Evolutionary conservation across 2,329 filamentous ascomycete genomes (phyloP), one percentile per base, ranked within the genome.

Genomic region (Pseudopithomyces chartarum): DNA sequence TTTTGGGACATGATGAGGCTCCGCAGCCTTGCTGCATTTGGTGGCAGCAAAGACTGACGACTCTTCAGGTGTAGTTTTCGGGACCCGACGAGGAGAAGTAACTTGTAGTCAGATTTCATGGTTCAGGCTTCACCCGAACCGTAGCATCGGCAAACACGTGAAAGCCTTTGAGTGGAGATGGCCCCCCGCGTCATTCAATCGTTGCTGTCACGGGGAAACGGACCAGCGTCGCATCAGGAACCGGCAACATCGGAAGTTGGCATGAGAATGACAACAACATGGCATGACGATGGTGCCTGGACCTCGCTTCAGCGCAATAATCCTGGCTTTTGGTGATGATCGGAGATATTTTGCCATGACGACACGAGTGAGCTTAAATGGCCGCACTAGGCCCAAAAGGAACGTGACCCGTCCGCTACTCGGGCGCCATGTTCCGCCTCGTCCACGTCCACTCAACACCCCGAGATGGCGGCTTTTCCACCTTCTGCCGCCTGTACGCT

Each of bases 321-420:
- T 29, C 26, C 26, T 29, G 26, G 22, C 36, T 43, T 44, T 17
- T 43, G 44, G 26, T n/a, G 43, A 22, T 57, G 60, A 63, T 63
- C 51, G 52, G 42, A 13, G 33, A 40, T 13, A 44, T 32, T 42
- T 54, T 64, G 55, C 70, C 55, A 59, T 73, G 70, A 73, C 69
- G 69, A 71, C 62, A 66, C 52, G 15, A 19, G 15, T 49, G 65
- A 55, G 60, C 67, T 65, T 64, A 53, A 47, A 11, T n/a, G 5
- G 44, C 6, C 3, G 34, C 58, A 48, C 64, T 67, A 65, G 54
- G 13, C 61, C 58, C 13, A 13, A 54, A 58, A 20, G 44, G 55
- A 60, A 13, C 11, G 5, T 2, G 11, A 20, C 23, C 38, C 47
- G n/a, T 29, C 3, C n/a, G 40, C 45, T 36, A 26, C 43, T 17